phyloP scores from a whole-genome alignment of 257 asterid genomes.

The Datura wrightii region DNA sequence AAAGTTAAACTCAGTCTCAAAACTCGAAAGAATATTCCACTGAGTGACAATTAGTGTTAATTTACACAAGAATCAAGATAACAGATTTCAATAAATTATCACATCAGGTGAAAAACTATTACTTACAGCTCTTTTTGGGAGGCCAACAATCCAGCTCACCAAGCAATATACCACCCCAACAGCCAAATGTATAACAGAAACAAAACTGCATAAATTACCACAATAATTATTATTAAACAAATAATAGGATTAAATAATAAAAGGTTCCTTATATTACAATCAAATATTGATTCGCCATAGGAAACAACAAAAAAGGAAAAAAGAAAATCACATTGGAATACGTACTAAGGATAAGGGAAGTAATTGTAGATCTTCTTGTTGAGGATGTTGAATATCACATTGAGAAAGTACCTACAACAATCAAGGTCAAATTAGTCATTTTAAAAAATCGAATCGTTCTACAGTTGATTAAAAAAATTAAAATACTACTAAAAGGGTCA shows the following conservation, averaged over 20 bases:
- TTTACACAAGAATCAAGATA: neutral
- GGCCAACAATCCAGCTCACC: constrained; percentile 81
- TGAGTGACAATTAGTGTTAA: neutral
- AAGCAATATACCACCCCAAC: constrained; percentile 84
- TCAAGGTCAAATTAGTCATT: constrained; percentile 36
- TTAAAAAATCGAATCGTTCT: neutral
- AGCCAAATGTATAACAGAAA: constrained; percentile 75
- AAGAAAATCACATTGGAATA: neutral
- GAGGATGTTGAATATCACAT: constrained; percentile 93
- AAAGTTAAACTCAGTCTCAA: neutral
- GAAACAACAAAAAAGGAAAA: neutral
- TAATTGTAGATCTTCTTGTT: constrained; percentile 99
- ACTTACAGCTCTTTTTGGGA: constrained; percentile 98
- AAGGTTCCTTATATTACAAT: neutral
- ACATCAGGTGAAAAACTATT: neutral
- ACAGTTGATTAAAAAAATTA: neutral
- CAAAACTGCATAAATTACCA: constrained; percentile 57
- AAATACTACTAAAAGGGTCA: neutral
- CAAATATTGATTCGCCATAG: neutral
- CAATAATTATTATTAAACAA: neutral
- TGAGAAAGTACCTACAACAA: constrained; percentile 71
- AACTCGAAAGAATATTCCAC: neutral
- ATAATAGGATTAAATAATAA: neutral
- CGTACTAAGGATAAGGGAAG: constrained; percentile 98
- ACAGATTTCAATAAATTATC: neutral